Base-by-base conservation (phyloP, 2,329 filamentous ascomycete species). In the Colletotrichum melonis region DNA sequence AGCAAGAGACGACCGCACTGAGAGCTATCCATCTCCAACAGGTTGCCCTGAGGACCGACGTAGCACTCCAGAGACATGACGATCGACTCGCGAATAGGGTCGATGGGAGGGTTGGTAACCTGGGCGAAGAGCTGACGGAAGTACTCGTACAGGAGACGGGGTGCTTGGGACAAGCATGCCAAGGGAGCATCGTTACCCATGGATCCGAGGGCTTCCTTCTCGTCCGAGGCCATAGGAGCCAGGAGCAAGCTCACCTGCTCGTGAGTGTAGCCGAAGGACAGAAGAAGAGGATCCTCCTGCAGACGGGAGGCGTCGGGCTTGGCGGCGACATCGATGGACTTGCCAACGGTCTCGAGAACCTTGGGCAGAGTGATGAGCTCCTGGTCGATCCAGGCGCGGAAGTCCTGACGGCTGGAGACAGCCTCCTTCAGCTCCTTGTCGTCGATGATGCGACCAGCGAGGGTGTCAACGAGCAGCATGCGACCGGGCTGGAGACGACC, bases 31-130 rank as follows among this genome's bases (percentile, higher is more conserved):
- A 98, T 98, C 85, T 98, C 95, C 35, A 98, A 88, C 71, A 98
- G 86, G 81, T 98, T 98, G 72, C 96, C 96, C 84, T 98, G 96
- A 58, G 96, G 96, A 62, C 96, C 96, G 77, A 98, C 94, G 81
- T 98, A 98, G 79, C 96, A 97, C 81, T 98, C 95, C 54, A 98
- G 86, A 69, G 96, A 98, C 96, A 98, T 98, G 83, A 98, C 96
- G 79, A 98, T 97, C 32, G 95, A 96, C 88, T 98, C 96, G 83
- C 96, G 91, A 78, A 98, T 98, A 38, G 96, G 96, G 80, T 98
- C 96, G 80, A 98, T 98, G 16, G 96, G 96, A 77, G 96, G 96
- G 84, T 98, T 98, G 75, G 96, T 98, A 82, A 98, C 96, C 86
- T 98, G 96, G 11, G 96, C 96, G 82, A 98, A 98, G 56, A 98